These are phyloP conservation scores for Trichoderma sp. DNA, from an alignment of 2,329 filamentous ascomycete genomes.

Conservation along the genomic window DNA sequence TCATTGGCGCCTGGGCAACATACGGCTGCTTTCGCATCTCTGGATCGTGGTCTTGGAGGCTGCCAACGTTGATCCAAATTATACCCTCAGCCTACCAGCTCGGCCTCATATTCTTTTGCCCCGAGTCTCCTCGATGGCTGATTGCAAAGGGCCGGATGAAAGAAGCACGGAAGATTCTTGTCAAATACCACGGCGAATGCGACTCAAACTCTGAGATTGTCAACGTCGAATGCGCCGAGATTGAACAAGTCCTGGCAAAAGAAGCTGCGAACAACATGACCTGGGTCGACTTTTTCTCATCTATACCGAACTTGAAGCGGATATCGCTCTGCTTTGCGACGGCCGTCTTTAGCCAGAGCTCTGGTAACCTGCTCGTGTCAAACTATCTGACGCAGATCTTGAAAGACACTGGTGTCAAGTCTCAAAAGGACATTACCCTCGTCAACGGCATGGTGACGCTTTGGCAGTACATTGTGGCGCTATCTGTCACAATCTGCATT, in stretches of 20 bases:
- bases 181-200: slow-evolving; percentile 57
- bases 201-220: slow-evolving; percentile 42
- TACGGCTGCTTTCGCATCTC: slow-evolving; percentile 40
- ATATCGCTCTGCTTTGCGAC: slow-evolving; percentile 47
- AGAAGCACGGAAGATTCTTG: slow-evolving; percentile 55
- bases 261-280: slow-evolving; percentile 42
- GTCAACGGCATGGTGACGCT: slow-evolving; percentile 49
- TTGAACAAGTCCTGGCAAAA: slow-evolving; percentile 20
- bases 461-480: slow-evolving; percentile 49
- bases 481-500: slow-evolving; percentile 44
- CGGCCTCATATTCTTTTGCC: slow-evolving; percentile 53
- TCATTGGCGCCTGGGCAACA: slow-evolving; percentile 45
- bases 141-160: slow-evolving; percentile 55
- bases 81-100: slow-evolving; percentile 50
- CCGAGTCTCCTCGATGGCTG: slow-evolving; percentile 64
- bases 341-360: slow-evolving; percentile 47
- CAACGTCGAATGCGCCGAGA: slow-evolving; percentile 25
- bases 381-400: slow-evolving; percentile 48
- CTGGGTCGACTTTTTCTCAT: slow-evolving; percentile 49
- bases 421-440: slow-evolving; percentile 45
- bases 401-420: slow-evolving; percentile 45
- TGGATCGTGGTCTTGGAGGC: slow-evolving; percentile 53
- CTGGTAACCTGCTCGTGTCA: slow-evolving; percentile 48
- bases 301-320: slow-evolving; percentile 46
- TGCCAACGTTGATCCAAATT: slow-evolving; percentile 58